Base-by-base conservation (phyloP, 116 monocot species). In the Zostera marina region DNA sequence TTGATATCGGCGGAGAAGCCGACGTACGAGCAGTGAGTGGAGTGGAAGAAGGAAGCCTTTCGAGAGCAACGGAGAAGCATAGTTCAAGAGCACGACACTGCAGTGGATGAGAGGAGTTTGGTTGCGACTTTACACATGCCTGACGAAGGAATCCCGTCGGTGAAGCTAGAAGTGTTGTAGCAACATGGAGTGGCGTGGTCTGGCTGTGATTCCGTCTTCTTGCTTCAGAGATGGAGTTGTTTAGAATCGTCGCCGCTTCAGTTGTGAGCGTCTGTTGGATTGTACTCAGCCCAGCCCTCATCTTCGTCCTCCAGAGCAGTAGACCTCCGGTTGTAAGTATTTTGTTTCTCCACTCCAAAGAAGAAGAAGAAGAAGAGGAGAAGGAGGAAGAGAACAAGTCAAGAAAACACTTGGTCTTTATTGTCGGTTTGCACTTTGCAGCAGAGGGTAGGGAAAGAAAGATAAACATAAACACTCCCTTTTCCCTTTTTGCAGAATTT, bases 121-220 rank as follows among this genome's bases (percentile, higher is more conserved):
- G 79, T 58, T 84, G 87, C 49, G 92, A 82, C 14, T 72, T 62
- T 59, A 80, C 22, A 72, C 96, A 96, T 24, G 94, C 94, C 21
- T 77, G 84, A 7, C 94, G 79, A 61, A 94, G 84, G 46, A 73
- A 52, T 24, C 81, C 73, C 13, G 79, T 32, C 15, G 88, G 77
- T n/a, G 88, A 63, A 7, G 82, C 62, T 23, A 94, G 75, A 19
- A 94, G 77, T 3, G 88, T 63, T 25, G 94, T 75, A 11, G 94
- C 88, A 7, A 94, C 94, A 56, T 94, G 94, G 41, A 94, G 94
- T 0, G 94, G 94, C 0, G 94, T 94, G 14, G 94, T 88, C 70
- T 88, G 88, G 16, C 82, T 79, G 63, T 94, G 88, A 41, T 62
- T 52, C 43, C 88, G 67, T 17, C 75, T 64, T 0, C 70, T 59